Base-by-base conservation (phyloP, 208 protist species). In the Phytomonas sp. region DNA sequence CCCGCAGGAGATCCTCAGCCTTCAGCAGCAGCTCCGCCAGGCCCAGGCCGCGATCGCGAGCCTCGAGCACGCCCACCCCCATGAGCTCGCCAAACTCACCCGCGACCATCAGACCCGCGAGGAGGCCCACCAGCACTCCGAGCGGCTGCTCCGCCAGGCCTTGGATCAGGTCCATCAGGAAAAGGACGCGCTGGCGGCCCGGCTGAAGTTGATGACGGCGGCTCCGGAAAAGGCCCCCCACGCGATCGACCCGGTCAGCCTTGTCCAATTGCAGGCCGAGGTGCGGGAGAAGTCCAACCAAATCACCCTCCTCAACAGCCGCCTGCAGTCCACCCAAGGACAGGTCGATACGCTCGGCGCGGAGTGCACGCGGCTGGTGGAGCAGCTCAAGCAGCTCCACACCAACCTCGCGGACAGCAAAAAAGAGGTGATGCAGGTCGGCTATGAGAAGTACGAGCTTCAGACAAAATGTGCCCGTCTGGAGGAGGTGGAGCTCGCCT, bases 321-420 rank as follows among this genome's bases (percentile, higher is more conserved):
- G 83, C 2, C 76, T 95, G 36, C 78, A 90, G 66, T 66, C 70
- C 16, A 73, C 86, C 4, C 82, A 95, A 66, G 70, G 73, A 11
- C 83, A 95, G 63, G 79, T 86, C 2, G 82, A 88, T 49, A 87
- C 83, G 26, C 71, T 93, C 16, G 90, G 89, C 71, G 70, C 65
- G 14, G 86, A 95, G 73, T 92, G 88, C 63, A 68, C 34, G 6
- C 81, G 84, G 16, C 81, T 95, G 16, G 73, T 94, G 7, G 84
- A 85, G 60, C 86, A 93, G 66, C 76, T 95, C 4, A 62, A 80
- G 69, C 40, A 67, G 26, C 63, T 79, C 63, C 77, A 92, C 40
- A 64, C 59, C 11, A 71, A 76, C 23, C 70, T 78, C 30, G 75
- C 75, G 12, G 86, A 88, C 33, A 79, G 75, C 19, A 89, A 87